Conservation (phyloP, 1,284 basidiomycete genomes). For the Rhizoctonia solani region DNA sequence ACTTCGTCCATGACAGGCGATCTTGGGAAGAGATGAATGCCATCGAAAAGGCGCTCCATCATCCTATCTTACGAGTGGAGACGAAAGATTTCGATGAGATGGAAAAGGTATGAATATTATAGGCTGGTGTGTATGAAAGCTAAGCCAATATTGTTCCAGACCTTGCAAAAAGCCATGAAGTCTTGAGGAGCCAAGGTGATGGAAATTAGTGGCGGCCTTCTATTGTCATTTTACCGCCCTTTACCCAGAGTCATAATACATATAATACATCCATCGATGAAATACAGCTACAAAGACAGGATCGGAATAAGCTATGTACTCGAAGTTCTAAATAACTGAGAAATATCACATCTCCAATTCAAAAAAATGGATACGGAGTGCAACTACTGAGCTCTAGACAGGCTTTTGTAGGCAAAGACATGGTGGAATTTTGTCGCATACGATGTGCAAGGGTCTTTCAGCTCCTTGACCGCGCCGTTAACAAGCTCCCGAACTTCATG, state of each 20-base stretch:
- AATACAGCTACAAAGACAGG: background rate
- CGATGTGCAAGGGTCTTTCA: constrained; percentile 11
- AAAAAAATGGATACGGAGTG: too few relatives aligned
- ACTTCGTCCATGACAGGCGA: constrained; percentile 87
- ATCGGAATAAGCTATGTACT: background rate
- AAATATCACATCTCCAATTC: too few relatives aligned
- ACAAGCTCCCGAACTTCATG: background rate
- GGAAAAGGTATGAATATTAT: constrained; percentile 66
- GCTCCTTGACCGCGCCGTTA: constrained; percentile 12
- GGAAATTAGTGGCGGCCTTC: background rate
- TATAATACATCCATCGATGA: constrained; percentile 32
- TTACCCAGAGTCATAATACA: background rate
- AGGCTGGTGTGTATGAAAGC: too few relatives aligned
- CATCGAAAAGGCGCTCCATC: constrained; percentile 78
- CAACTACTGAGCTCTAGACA: too few relatives aligned
- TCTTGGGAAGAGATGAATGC: constrained; percentile 85
- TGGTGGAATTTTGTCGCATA: constrained; percentile 23
- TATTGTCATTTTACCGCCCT: background rate
- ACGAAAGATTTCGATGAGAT: constrained; percentile 86
- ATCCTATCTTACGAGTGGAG: constrained; percentile 77
- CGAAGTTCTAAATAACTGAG: too few relatives aligned
- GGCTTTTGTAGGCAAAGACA: constrained; percentile 8
- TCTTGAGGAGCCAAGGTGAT: background rate
- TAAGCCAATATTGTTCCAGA: background rate
- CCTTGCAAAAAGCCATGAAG: constrained; percentile 33